Base-by-base conservation (phyloP, 768 basidiomycete genomes). In the Jaapia argillacea region DNA sequence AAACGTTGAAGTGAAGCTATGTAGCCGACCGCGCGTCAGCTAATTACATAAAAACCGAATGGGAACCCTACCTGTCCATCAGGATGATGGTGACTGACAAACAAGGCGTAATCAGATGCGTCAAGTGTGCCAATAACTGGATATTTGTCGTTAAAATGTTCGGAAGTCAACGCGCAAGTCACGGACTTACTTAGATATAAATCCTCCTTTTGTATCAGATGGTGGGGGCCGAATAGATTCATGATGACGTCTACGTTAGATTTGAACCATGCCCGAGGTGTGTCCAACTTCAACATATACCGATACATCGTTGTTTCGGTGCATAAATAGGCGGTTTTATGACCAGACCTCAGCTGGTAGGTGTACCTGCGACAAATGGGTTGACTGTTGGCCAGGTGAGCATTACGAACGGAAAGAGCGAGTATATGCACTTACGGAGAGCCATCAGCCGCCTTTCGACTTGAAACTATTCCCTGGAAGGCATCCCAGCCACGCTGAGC, bases 1-100 rank as follows among this genome's bases (percentile, higher is more conserved):
- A 80, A 10, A 85, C 79, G 45, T 84, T 82, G 64, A 89, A 88
- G 55, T 81, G 75, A 4, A 69, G 74, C 70, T 81, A 52, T n/a
- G 7, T 3, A 4, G 22, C 10, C 20, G 6, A 24, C 31, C 14
- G 25, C n/a, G n/a, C n/a, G n/a, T n/a, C n/a, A 16, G 14, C 12
- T 49, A 1, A 47, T 28, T 12, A 24, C n/a, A 5, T 43, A 24
- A n/a, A 18, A 12, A 44, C 13, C 41, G 18, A 10, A 37, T 2
- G 16, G 23, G 35, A 24, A 6, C 14, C 48, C 22, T 24, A 57
- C 57, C 63, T 74, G 72, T 3, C 77, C 71, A 50, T 80, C 72
- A 2, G 70, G 74, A 59, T 85, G 81, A 45, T 67, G 66, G 45
- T 86, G 81, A 51, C 81, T 82, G 27, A 88, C 85, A 49, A 87